These are phyloP conservation scores for Biscogniauxia mediterranea DNA, from an alignment of 2,329 filamentous ascomycete genomes.

Conservation along the genomic window DNA sequence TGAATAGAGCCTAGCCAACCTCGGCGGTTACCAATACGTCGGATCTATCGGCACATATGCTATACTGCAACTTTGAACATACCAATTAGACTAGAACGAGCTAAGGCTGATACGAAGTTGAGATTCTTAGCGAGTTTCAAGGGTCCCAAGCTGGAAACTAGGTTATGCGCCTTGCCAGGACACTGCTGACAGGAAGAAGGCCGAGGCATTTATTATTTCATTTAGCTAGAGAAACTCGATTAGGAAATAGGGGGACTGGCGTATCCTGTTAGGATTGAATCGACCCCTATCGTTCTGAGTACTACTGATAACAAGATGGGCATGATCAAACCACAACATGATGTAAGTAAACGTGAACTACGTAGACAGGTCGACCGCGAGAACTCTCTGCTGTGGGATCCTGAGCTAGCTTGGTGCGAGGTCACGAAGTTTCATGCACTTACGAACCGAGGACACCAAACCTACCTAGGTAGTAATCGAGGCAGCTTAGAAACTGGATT, in stretches of 20 bases:
- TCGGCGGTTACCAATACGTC: background rate
- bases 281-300: no score
- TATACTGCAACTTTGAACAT: conserved; percentile 4
- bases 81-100: conserved; percentile 8
- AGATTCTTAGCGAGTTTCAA: conserved; percentile 59
- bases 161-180: conserved; percentile 9
- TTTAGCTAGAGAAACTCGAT: background rate
- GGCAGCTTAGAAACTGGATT: background rate
- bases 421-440: background rate
- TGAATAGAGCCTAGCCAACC: background rate
- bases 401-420: background rate
- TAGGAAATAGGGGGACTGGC: background rate
- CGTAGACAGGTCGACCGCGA: background rate
- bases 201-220: background rate
- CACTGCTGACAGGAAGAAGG: background rate
- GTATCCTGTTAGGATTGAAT: background rate
- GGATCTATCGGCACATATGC: background rate
- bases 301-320: background rate
- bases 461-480: background rate
- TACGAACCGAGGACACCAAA: background rate
- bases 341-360: background rate
- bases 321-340: background rate
- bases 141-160: conserved; percentile 27
- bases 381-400: background rate
- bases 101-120: conserved; percentile 45